These are phyloP conservation scores for Saccharum hybrid DNA, from an alignment of 202 grass and related monocot genomes.

Conservation along the genomic window DNA sequence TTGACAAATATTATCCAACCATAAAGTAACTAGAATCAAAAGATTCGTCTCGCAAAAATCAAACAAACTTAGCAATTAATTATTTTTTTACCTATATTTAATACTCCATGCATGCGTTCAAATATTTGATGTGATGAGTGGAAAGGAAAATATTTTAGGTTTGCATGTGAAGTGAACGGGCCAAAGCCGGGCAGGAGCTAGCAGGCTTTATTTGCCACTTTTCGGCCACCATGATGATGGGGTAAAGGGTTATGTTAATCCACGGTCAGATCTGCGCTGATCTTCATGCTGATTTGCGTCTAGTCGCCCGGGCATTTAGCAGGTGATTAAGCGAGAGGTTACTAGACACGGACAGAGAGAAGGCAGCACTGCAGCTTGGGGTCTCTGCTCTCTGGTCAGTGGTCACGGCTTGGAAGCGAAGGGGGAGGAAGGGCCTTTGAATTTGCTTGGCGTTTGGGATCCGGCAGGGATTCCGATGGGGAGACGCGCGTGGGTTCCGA, in stretches of 20 bases:
- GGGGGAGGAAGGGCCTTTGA: not conserved
- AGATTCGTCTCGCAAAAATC: too few species aligned
- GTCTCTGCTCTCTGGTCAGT: not conserved
- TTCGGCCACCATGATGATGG: conserved; percentile 43
- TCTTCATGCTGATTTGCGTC: conserved; percentile 8
- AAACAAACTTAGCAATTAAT: too few species aligned
- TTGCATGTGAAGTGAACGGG: too few species aligned
- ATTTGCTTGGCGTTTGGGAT: conserved; percentile 26
- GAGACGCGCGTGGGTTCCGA: not conserved
- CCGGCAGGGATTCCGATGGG: conserved; percentile 42
- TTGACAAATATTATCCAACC: too few species aligned
- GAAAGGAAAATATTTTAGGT: too few species aligned
- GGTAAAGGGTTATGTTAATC: conserved; percentile 53
- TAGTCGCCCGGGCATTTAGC: not conserved
- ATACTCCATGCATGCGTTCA: too few species aligned
- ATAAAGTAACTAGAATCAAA: too few species aligned
- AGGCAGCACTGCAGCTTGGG: not conserved
- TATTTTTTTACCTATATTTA: too few species aligned
- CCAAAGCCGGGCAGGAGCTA: not conserved
- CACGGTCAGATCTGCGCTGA: conserved; percentile 10
- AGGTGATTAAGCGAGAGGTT: not conserved
- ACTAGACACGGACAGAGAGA: not conserved
- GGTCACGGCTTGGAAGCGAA: not conserved
- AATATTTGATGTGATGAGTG: too few species aligned
- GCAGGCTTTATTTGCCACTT: conserved; percentile 9